A percentile compares a stretch with the other conserved stretches of the same genome.
Conservation (phyloP, 192 early-diverging fungal genomes). For the Coemansia aciculifera region DNA sequence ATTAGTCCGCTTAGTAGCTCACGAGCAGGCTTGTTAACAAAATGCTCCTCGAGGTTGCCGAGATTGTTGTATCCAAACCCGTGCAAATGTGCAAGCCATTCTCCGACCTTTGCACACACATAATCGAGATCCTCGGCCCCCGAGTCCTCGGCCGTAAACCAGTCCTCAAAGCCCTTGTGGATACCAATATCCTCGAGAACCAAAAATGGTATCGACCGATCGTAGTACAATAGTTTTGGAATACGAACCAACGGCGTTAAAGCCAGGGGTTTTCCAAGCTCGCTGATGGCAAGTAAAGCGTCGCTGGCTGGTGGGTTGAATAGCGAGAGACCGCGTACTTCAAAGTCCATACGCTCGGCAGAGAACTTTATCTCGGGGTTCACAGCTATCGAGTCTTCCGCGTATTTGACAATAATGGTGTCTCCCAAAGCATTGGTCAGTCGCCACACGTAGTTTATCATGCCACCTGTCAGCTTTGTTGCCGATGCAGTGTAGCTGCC, state of each 20-base stretch:
- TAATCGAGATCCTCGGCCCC: neutral
- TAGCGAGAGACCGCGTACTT: slow-evolving; percentile 29
- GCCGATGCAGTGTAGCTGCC: slow-evolving; percentile 15
- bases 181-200: slow-evolving; percentile 31
- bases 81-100: slow-evolving; percentile 38
- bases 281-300: neutral
- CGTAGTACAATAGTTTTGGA: slow-evolving; percentile 27
- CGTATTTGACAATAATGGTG: slow-evolving; percentile 34
- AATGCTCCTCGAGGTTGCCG: neutral
- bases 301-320: slow-evolving; percentile 4
- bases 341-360: slow-evolving; percentile 34
- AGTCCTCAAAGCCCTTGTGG: slow-evolving; percentile 17
- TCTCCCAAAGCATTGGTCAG: slow-evolving; percentile 7
- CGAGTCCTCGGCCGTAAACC: slow-evolving; percentile 6
- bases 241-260: slow-evolving; percentile 6
- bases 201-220: slow-evolving; percentile 19
- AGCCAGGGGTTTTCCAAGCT: neutral
- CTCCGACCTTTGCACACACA: slow-evolving; percentile 17
- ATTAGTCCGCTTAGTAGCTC: slow-evolving; percentile 15
- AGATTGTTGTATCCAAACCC: slow-evolving; percentile 21
- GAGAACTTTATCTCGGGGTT: slow-evolving; percentile 16
- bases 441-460: slow-evolving; percentile 39
- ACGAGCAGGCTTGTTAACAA: slow-evolving; percentile 25
- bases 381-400: slow-evolving; percentile 5
- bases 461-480: slow-evolving; percentile 31